phyloP scores from a whole-genome alignment of 371 early-diverging fungal species.

The Lichtheimia ornata region DNA sequence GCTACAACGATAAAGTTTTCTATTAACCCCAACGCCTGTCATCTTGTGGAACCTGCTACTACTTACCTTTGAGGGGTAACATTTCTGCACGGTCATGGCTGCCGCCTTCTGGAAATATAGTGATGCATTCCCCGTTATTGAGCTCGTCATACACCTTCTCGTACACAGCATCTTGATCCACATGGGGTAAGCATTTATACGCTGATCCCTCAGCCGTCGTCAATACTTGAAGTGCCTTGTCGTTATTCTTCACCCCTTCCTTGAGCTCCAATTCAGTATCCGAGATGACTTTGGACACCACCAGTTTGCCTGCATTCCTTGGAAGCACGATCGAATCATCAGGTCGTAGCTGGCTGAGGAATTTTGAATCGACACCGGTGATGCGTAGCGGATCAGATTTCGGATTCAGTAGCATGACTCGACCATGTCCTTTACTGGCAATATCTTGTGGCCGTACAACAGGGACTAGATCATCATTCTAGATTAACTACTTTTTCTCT shows the following conservation, averaged over 20 bases:
- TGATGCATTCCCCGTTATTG: conserved; percentile 77
- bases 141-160: conserved; percentile 73
- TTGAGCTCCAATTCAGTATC: conserved; percentile 73
- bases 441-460: conserved; percentile 88
- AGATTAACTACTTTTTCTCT: background rate
- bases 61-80: conserved; percentile 84
- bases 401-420: conserved; percentile 60
- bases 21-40: conserved; percentile 1
- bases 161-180: conserved; percentile 86
- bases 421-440: conserved; percentile 67
- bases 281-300: conserved; percentile 70
- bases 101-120: conserved; percentile 96
- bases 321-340: conserved; percentile 63
- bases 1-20: conserved; percentile 30
- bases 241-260: conserved; percentile 43
- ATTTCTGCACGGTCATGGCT: conserved; percentile 91
- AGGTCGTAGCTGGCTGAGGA: conserved; percentile 63
- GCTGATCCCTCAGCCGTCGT: conserved; percentile 54
- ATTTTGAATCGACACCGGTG: conserved; percentile 66
- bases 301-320: conserved; percentile 54
- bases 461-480: conserved; percentile 58
- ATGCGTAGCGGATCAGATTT: conserved; percentile 63
- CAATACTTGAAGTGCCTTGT: conserved; percentile 52
- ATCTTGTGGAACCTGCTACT: background rate
- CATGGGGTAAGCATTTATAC: conserved; percentile 77